Base-by-base conservation (phyloP, 2,329 filamentous ascomycete genomes). In the Claviceps fusiformis region DNA sequence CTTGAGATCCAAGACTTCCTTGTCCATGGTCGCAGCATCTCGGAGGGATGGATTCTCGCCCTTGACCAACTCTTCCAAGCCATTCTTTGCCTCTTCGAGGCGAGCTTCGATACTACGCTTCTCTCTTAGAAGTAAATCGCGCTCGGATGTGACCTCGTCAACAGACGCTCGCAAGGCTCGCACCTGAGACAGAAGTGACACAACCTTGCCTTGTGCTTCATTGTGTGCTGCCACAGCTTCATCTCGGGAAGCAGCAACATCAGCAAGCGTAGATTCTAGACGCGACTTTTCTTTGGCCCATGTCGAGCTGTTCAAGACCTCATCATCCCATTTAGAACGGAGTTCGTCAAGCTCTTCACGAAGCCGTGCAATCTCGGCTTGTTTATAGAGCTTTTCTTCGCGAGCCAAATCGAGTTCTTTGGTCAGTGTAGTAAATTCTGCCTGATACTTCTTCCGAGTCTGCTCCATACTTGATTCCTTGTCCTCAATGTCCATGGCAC, bases 211-310 rank as follows among this genome's bases (percentile, higher is more conserved):
- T 68, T 97, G 93, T 2, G 91, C 91, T 62, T 97, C 92, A 64
- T 93, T 95, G 70, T 98, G 93, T 0, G 93, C 92, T 62, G 83
- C 85, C 52, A 90, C 86, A 10, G 93, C 92, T 69, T 98, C 93
- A 61, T 98, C 92, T 3, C 92, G 84, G n/a, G 90, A 95, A 51
- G 88, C 85, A 11, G 87, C 86, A 37, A 97, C 81, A 67, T 96
- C 90, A 52, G 92, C 84, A 54, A 98, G 77, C 5, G 90, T 95
- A 57, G 90, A 83, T 68, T 97, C 92, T 45, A 98, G 78, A 17
- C 92, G 85, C 17, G 89, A 81, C 75, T 97, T 97, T 73, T 98
- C 92, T 74, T 98, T 98, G 13, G 91, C 91, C 91, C 93, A 97
- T 0, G 92, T 95, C 17, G 90, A 95, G 70, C 89, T 95, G 72